phyloP scores from a whole-genome alignment of 345 rosid species.

The Acer campestre region DNA sequence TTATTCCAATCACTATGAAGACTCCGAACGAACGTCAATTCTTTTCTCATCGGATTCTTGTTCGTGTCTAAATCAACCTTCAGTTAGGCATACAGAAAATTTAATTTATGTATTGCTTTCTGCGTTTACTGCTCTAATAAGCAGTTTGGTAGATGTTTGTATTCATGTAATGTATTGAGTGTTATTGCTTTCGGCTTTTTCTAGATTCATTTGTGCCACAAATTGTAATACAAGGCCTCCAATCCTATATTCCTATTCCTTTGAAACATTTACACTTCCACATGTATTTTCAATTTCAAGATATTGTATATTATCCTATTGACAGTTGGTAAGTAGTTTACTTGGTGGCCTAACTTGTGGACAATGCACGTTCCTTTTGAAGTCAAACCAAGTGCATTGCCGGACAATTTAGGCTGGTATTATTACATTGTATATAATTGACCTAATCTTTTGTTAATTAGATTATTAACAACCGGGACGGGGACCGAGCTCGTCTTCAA shows the following conservation, averaged over 20 bases:
- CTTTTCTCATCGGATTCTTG: not conserved
- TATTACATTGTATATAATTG: not conserved
- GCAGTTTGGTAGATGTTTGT: not conserved
- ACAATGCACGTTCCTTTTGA: not conserved
- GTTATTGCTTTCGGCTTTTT: not conserved
- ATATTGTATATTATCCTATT: not conserved
- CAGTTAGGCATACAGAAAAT: constrained; percentile 3
- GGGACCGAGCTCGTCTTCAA: too few relatives aligned
- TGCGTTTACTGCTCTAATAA: not conserved
- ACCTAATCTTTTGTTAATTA: too few relatives aligned
- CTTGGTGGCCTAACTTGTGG: not conserved
- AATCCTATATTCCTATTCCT: not conserved
- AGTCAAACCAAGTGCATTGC: not conserved
- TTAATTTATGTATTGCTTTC: not conserved
- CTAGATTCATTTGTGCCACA: not conserved
- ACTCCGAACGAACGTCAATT: not conserved
- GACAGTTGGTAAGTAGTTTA: not conserved
- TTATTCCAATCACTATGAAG: constrained; percentile 29
- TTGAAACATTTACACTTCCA: not conserved
- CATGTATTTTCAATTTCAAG: not conserved
- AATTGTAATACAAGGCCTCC: not conserved
- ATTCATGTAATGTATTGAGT: not conserved
- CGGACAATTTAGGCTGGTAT: not conserved
- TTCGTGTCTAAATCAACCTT: not conserved
- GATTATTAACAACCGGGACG: too few relatives aligned